Evolutionary conservation across 1,284 basidiomycete species (phyloP).

Genomic region (Pseudomicrostroma phylloplanum): DNA sequence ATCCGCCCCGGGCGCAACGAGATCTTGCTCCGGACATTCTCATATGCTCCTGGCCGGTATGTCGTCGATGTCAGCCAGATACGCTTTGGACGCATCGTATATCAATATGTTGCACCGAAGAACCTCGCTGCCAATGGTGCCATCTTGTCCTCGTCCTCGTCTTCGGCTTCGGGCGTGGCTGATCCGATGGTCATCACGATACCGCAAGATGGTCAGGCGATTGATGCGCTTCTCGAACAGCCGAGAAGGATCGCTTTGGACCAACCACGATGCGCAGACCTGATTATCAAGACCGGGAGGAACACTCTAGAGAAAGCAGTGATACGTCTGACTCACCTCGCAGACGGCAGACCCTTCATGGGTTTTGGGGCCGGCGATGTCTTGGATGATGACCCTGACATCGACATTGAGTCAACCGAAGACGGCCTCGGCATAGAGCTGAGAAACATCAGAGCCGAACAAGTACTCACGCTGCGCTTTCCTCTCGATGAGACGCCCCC

Average conservation of each 20-base stretch:
- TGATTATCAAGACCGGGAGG: constrained; percentile 28
- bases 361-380: constrained; percentile 8
- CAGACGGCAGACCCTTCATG: not conserved
- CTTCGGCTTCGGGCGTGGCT: constrained; percentile 14
- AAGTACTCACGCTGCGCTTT: constrained; percentile 3
- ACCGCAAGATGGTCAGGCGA: constrained; percentile 33
- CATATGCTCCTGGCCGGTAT: constrained; percentile 31
- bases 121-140: not conserved
- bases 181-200: constrained; percentile 23
- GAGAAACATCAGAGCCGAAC: not conserved
- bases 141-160: constrained; percentile 8
- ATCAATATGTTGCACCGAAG: constrained; percentile 30
- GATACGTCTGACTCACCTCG: constrained; percentile 16
- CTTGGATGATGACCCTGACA: not conserved
- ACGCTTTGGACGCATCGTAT: constrained; percentile 28
- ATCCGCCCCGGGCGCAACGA: constrained; percentile 25
- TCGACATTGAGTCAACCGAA: not conserved
- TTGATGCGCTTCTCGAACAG: constrained; percentile 18
- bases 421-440: constrained; percentile 6
- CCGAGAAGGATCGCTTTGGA: constrained; percentile 34
- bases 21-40: constrained; percentile 27
- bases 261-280: constrained; percentile 20
- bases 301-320: constrained; percentile 23
- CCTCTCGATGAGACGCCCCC: constrained; percentile 10
- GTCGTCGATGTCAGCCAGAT: constrained; percentile 44